Evolutionary conservation across 371 early-diverging fungal species (phyloP).

Genomic region (Catenaria anguillulae): DNA sequence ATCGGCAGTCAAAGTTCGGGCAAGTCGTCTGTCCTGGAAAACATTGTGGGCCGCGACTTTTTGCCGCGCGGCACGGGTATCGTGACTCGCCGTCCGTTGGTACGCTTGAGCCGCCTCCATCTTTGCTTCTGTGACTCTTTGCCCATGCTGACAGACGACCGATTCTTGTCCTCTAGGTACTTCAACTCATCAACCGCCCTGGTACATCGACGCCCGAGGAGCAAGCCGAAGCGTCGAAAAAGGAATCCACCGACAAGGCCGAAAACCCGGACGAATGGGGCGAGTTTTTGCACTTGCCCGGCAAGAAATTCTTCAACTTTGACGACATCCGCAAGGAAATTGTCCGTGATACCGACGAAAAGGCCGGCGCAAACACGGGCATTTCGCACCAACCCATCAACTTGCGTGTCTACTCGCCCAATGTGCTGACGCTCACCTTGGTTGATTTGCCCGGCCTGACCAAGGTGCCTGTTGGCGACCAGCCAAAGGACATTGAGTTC

Average conservation of each 20-base stretch:
- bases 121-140: no score
- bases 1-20: slow-evolving; percentile 96
- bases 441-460: slow-evolving; percentile 98
- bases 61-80: slow-evolving; percentile 93
- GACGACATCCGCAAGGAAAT: slow-evolving; percentile 89
- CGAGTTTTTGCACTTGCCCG: slow-evolving; percentile 88
- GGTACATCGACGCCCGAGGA: slow-evolving; percentile 19
- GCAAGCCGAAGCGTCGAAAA: slow-evolving; percentile 12
- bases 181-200: slow-evolving; percentile 90
- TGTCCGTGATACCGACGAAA: slow-evolving; percentile 76
- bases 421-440: slow-evolving; percentile 91
- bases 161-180: slow-evolving; percentile 47
- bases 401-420: slow-evolving; percentile 82
- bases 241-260: slow-evolving; percentile 9
- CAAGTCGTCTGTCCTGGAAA: slow-evolving; percentile 97
- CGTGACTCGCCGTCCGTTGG: slow-evolving; percentile 86
- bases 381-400: slow-evolving; percentile 66
- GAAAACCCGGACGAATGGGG: slow-evolving; percentile 84
- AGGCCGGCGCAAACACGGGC: slow-evolving; percentile 80
- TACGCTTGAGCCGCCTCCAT: slow-evolving; percentile 17
- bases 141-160: no score
- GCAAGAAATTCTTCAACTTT: slow-evolving; percentile 82
- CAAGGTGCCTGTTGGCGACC: slow-evolving; percentile 94
- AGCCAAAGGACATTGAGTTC: slow-evolving; percentile 97
- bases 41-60: slow-evolving; percentile 97